phyloP scores from a whole-genome alignment of 1,139 yeast species.

The Hansenula sp. region DNA sequence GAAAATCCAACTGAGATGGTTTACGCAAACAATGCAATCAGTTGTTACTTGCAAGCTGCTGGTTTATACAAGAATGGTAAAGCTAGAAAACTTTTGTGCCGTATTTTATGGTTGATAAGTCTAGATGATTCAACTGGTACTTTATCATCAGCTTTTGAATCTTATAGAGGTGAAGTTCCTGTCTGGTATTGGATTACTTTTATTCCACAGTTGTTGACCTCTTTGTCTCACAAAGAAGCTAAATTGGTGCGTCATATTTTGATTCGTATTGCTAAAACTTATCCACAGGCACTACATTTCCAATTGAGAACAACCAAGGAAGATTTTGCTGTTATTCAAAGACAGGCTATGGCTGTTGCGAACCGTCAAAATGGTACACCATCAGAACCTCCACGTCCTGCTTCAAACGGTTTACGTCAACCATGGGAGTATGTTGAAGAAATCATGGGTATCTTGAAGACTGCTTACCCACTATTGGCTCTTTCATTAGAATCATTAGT shows the following conservation, averaged over 20 bases:
- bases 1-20: constrained; percentile 80
- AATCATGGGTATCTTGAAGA: constrained; percentile 89
- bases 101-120: constrained; percentile 91
- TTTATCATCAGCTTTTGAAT: constrained; percentile 82
- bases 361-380: constrained; percentile 30
- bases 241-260: constrained; percentile 81
- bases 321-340: constrained; percentile 83
- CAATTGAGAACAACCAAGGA: constrained; percentile 93
- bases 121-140: constrained; percentile 84
- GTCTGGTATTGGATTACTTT: constrained; percentile 99
- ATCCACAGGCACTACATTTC: constrained; percentile 96
- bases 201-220: constrained; percentile 88
- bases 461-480: constrained; percentile 93
- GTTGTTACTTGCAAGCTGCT: constrained; percentile 96
- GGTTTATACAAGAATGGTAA: constrained; percentile 92
- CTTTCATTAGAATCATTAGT: constrained; percentile 90
- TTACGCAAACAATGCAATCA: constrained; percentile 89
- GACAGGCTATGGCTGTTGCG: constrained; percentile 66
- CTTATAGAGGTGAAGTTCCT: constrained; percentile 93
- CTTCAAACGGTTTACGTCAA: constrained; percentile 39
- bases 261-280: constrained; percentile 89
- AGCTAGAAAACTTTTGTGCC: constrained; percentile 80
- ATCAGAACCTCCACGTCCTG: constrained; percentile 12
- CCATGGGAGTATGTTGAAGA: constrained; percentile 97
- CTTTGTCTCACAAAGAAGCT: constrained; percentile 89